Evolutionary conservation across 768 basidiomycete species (phyloP), one percentile per base, ranked within the genome.

Genomic region (Russula olivacea): DNA sequence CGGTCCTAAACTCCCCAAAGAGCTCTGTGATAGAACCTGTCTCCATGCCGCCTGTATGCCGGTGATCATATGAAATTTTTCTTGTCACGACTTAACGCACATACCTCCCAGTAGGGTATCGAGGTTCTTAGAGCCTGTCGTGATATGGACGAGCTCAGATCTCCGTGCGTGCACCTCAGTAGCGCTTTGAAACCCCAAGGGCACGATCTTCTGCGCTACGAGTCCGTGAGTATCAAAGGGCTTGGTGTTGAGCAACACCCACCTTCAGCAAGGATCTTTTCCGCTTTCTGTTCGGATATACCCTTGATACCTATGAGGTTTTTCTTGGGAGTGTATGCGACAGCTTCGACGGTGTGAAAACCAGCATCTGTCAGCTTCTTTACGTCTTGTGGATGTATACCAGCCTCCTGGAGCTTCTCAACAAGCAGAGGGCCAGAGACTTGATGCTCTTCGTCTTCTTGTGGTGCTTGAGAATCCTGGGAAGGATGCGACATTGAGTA

Each of bases 1-100:
- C 97, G 11, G 97, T 98, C 68, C 97, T 82, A 76, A 99, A 99
- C 76, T 99, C 97, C 61, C 96, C 97, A 76, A 97, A 98, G 30
- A 99, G 78, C 74, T 99, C 97, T 0, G 97, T 99, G 72, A 99
- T 97, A 0, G 94, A 89, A 47, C 97, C 97, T 19, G 97, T 99
- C 77, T 99, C 97, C 69, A 99, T 92, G 10, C 97, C 97, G 58
- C 91, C 91, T 92, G 64, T 59, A 51, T 11, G 54, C 34, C 30
- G 4, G 21, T 8, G 15, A 28, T 54, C 41, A 25, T 6, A 23
- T 51, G 30, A 50, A 28, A 38, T 36, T 36, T 5, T 0, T 51
- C 55, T 28, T 5, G 7, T 40, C 41, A 15, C 14, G 23, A 47
- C 55, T 30, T 25, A n/a, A n/a, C 21, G 30, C 11, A 41, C 76